A percentile compares a stretch with the other conserved stretches of the same genome.
Evolutionary conservation across 176 grass and related monocot genomes (phyloP).

Genomic region (Phyllostachys edulis): DNA sequence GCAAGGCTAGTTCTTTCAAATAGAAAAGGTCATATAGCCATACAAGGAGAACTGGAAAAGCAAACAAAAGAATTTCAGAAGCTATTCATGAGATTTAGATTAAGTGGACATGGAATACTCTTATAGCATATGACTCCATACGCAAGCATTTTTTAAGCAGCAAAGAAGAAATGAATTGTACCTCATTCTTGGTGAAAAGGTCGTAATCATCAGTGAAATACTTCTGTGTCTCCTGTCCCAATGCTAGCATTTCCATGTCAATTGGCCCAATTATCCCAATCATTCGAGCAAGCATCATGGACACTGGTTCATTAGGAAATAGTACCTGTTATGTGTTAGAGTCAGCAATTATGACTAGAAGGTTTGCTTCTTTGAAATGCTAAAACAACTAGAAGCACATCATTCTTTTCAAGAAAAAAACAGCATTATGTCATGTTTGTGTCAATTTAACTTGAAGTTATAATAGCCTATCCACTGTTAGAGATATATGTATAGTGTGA

Average conservation of each 20-base stretch:
- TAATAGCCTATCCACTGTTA: not conserved
- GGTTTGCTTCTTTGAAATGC: slow-evolving; percentile 3
- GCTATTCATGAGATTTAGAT: not conserved
- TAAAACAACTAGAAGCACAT: slow-evolving; percentile 18
- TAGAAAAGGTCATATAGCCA: not conserved
- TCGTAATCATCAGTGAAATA: slow-evolving; percentile 88
- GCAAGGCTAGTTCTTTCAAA: slow-evolving; percentile 8
- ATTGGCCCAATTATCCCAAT: slow-evolving; percentile 79
- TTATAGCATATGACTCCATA: not conserved
- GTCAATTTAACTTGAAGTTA: not conserved
- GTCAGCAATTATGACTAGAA: not conserved
- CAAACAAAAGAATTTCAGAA: not conserved
- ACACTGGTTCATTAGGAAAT: slow-evolving; percentile 83
- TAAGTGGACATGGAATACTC: not conserved
- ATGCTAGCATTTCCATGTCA: slow-evolving; percentile 87
- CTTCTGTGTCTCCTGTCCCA: slow-evolving; percentile 66
- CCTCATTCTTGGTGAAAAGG: slow-evolving; percentile 84
- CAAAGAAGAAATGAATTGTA: slow-evolving; percentile 30
- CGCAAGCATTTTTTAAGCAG: not conserved
- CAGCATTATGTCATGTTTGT: not conserved
- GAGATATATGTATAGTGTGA: no score
- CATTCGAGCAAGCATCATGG: slow-evolving; percentile 82
- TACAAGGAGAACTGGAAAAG: not conserved
- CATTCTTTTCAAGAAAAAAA: not conserved
- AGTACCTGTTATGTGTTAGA: slow-evolving; percentile 62